Evolutionary conservation across 352 stramenopile species (phyloP), one percentile per base, ranked within the genome.

Genomic region (Pythium pyrilobum): DNA sequence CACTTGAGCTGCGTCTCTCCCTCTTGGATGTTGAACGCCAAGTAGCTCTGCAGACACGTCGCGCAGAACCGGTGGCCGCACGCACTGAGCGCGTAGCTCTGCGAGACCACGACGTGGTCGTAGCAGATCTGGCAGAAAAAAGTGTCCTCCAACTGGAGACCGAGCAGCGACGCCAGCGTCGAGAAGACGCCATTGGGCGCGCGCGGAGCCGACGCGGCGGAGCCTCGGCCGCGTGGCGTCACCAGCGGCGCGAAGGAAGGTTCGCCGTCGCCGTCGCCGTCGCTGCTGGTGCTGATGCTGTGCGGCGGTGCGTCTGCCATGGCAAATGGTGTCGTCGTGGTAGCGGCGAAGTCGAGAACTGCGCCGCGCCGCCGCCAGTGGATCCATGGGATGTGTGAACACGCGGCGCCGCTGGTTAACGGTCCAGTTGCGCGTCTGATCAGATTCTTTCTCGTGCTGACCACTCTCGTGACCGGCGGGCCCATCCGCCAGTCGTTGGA

Each of bases 51-150:
- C n/a, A 90, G 53, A 50, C 80, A 90, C 47, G 68, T 27, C 20
- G 65, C 56, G 55, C 80, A 90, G 47, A 90, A 88, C 9, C 48
- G 57, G 42, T 90, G 80, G 15, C 69, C 68, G 52, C 80, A 90
- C n/a, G 53, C 50, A 2, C 47, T 56, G 1, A 88, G 72, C 32
- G 42, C 28, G 39, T 72, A 66, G 5, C 69, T 69, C 13, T 62
- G 62, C 4, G 63, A 58, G 18, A 83, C 25, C 0, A 67, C 53
- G 6, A 68, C 62, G 37, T 83, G 69, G 43, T 88, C 74, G 29
- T 72, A 81, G 67, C 79, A 90, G 50, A 90, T 90, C 56, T 88
- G 79, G 45, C 79, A 90, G 53, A 85, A 63, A 39, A 82, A 83
- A 15, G 79, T 83, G 52, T 85, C 71, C 24, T 85, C 74, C 64